Conservation (phyloP, 371 early-diverging fungal genomes). For the Coemansia sp. region DNA sequence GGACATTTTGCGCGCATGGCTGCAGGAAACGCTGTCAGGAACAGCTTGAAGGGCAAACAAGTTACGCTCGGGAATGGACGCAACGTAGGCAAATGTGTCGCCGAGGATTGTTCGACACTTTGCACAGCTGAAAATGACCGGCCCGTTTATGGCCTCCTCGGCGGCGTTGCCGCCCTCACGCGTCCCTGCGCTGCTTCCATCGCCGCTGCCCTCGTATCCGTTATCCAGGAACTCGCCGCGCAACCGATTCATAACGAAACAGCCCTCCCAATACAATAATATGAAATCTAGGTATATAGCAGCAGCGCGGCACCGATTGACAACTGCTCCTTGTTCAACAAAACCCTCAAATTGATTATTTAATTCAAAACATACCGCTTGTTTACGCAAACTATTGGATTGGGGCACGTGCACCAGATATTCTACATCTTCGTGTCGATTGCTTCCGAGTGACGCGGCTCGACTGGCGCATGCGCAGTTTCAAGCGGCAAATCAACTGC, state of each 20-base stretch:
- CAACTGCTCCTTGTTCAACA: no score
- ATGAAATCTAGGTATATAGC: neutral
- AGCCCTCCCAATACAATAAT: no score
- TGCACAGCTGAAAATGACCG: slow-evolving; percentile 41
- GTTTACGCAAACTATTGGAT: neutral
- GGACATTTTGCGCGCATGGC: slow-evolving; percentile 25
- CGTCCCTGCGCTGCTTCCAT: neutral
- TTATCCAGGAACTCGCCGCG: slow-evolving; percentile 17
- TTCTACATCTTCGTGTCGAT: slow-evolving; percentile 8
- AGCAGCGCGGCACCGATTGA: no score
- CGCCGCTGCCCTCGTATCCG: slow-evolving; percentile 5
- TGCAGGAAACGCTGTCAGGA: slow-evolving; percentile 28
- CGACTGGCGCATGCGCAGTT: slow-evolving; percentile 27
- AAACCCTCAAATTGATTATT: no score
- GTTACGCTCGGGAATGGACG: slow-evolving; percentile 43
- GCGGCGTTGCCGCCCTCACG: slow-evolving; percentile 9
- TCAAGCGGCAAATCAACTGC: slow-evolving; percentile 31
- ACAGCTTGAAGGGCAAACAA: slow-evolving; percentile 38
- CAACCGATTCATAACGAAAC: slow-evolving; percentile 11
- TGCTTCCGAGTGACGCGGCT: slow-evolving; percentile 10
- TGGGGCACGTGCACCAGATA: neutral
- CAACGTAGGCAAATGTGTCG: slow-evolving; percentile 46
- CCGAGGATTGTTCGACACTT: slow-evolving; percentile 48
- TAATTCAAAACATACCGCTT: neutral
- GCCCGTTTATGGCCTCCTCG: slow-evolving; percentile 44